phyloP scores from a whole-genome alignment of 2,329 filamentous ascomycete species.

The Chaetoscypha palmicola region DNA sequence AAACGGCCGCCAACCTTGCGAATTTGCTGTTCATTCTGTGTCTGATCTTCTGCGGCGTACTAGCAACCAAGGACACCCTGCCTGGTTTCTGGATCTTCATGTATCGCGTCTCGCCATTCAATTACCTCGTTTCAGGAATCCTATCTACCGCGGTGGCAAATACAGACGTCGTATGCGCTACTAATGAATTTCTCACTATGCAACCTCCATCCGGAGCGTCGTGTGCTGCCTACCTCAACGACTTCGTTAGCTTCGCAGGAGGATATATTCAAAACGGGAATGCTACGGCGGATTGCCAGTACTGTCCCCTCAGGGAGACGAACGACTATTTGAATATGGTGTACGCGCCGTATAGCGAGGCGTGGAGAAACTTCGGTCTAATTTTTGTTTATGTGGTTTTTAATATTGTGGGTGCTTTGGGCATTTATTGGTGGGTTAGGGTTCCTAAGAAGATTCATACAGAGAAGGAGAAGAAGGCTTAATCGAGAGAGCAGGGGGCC shows the following conservation, averaged over 20 bases:
- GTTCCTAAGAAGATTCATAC: constrained; percentile 33
- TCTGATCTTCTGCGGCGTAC: constrained; percentile 57
- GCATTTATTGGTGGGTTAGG: constrained; percentile 44
- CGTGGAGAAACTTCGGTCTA: constrained; percentile 42
- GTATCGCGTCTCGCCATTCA: constrained; percentile 41
- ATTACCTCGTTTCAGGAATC: constrained; percentile 69
- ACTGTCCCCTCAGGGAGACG: constrained; percentile 44
- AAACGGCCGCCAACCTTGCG: constrained; percentile 67
- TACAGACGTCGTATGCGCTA: constrained; percentile 55
- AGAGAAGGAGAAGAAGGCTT: constrained; percentile 6
- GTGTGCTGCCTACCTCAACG: constrained; percentile 50
- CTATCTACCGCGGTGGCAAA: constrained; percentile 62
- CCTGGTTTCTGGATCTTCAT: not conserved
- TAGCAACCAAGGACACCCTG: not conserved
- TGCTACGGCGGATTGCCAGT: constrained; percentile 45
- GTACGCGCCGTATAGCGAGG: not conserved
- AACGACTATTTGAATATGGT: constrained; percentile 39
- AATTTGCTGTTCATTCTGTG: constrained; percentile 66
- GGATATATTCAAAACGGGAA: constrained; percentile 42
- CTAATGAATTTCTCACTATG: constrained; percentile 61
- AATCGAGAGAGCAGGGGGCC: too few relatives aligned
- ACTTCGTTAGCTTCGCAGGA: constrained; percentile 37
- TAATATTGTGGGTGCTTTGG: constrained; percentile 44
- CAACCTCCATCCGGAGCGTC: constrained; percentile 52
- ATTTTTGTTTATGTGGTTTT: constrained; percentile 51